Percentiles rank a stretch among this genome's conserved stretches.
Evolutionary conservation across 345 rosid species (phyloP).

Genomic region (Isatis tinctoria): DNA sequence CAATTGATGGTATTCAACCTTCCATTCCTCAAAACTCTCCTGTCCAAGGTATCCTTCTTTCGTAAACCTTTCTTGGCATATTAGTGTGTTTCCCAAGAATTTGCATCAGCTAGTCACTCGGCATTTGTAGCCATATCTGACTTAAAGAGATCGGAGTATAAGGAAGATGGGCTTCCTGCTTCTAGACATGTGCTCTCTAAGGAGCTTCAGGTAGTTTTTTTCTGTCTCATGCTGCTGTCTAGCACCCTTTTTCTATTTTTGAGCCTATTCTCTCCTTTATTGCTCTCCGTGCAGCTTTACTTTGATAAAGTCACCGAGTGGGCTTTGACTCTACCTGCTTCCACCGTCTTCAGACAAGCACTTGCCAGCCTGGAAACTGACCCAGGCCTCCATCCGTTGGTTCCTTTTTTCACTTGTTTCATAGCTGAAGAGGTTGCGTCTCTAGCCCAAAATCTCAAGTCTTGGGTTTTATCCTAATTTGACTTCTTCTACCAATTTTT

Average conservation of each 20-base stretch:
- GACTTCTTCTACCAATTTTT: slow-evolving; percentile 4
- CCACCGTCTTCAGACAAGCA: slow-evolving; percentile 62
- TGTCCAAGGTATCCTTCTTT: slow-evolving; percentile 45
- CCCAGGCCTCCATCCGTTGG: slow-evolving; percentile 73
- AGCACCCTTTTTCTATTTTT: background rate
- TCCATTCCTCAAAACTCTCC: slow-evolving; percentile 68
- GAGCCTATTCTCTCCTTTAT: background rate
- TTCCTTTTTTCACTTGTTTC: slow-evolving; percentile 62
- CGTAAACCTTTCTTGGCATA: background rate
- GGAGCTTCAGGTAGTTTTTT: slow-evolving; percentile 64
- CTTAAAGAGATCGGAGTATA: slow-evolving; percentile 57
- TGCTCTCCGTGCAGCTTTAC: slow-evolving; percentile 47
- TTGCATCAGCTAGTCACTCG: background rate
- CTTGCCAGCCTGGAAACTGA: slow-evolving; percentile 65
- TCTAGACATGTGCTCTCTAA: slow-evolving; percentile 59
- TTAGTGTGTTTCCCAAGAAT: background rate
- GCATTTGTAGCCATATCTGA: slow-evolving; percentile 41
- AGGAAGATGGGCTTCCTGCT: slow-evolving; percentile 61
- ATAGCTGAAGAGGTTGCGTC: slow-evolving; percentile 68
- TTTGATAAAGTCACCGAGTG: slow-evolving; percentile 63
- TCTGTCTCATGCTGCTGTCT: background rate
- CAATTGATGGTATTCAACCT: slow-evolving; percentile 91
- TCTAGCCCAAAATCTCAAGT: background rate
- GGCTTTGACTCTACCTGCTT: slow-evolving; percentile 39
- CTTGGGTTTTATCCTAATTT: background rate